Percentiles rank a stretch among this genome's conserved stretches.
Conservation (phyloP, 2,329 filamentous ascomycete species). For the Nannizziopsis arthrosporioides region DNA sequence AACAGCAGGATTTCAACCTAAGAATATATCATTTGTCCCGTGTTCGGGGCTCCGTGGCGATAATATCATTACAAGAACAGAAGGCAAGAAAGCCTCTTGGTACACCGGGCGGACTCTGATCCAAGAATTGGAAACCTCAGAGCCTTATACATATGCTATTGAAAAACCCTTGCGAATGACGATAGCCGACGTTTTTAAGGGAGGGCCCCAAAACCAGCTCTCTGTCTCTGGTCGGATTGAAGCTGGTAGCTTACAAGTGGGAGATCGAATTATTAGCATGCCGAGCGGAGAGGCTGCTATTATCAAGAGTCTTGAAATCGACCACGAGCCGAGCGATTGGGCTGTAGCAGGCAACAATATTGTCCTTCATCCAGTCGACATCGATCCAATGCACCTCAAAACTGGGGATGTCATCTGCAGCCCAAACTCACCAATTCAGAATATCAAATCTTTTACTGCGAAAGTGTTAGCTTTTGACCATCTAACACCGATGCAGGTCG, state of each 20-base stretch:
- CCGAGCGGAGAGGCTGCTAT: constrained; percentile 70
- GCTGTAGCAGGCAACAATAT: constrained; percentile 85
- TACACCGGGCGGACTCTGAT: constrained; percentile 70
- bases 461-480: constrained; percentile 86
- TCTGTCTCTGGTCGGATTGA: constrained; percentile 81
- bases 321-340: constrained; percentile 66
- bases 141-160: constrained; percentile 58
- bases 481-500: constrained; percentile 75
- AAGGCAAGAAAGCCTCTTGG: constrained; percentile 53
- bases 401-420: constrained; percentile 80
- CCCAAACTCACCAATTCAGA: constrained; percentile 53
- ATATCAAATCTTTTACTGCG: constrained; percentile 61
- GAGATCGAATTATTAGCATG: constrained; percentile 66
- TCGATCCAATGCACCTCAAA: constrained; percentile 71
- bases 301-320: constrained; percentile 70
- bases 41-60: constrained; percentile 82
- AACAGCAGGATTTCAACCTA: constrained; percentile 66
- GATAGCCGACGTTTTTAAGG: constrained; percentile 75
- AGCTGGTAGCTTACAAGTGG: constrained; percentile 68
- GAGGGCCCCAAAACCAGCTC: constrained; percentile 65
- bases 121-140: constrained; percentile 71
- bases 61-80: constrained; percentile 53
- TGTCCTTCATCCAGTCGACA: constrained; percentile 68
- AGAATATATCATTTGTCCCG: constrained; percentile 76
- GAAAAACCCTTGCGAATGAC: constrained; percentile 74